A percentile compares a stretch with the other conserved stretches of the same genome.
Evolutionary conservation across 2,329 filamentous ascomycete genomes (phyloP).

Genomic region (Lecanicillium sp.): DNA sequence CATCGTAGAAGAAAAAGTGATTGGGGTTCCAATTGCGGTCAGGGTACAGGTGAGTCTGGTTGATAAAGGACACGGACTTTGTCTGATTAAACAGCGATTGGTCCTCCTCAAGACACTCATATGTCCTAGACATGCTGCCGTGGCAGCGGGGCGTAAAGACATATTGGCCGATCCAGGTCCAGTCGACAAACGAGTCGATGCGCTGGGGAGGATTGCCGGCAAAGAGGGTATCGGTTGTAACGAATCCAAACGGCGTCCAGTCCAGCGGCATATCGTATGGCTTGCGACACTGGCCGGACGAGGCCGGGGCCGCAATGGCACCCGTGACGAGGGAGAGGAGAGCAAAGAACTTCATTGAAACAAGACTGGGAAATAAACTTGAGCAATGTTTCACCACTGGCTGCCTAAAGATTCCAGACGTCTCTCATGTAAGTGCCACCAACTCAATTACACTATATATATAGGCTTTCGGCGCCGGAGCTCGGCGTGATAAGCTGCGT

Average conservation of each 20-base stretch:
- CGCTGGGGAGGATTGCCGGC: conserved; percentile 10
- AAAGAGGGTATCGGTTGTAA: conserved; percentile 5
- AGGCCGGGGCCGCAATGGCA: neutral
- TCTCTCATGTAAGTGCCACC: neutral
- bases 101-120: conserved; percentile 8
- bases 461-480: no score
- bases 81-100: conserved; percentile 10
- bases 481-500: no score
- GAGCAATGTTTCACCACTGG: conserved; percentile 2
- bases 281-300: neutral
- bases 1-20: conserved; percentile 14
- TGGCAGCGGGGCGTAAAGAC: conserved; percentile 11
- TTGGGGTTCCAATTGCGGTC: conserved; percentile 12
- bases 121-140: conserved; percentile 2
- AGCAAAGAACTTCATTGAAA: no score
- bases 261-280: conserved; percentile 11
- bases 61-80: conserved; percentile 8
- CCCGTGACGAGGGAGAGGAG: neutral
- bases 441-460: neutral
- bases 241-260: conserved; percentile 10
- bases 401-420: neutral
- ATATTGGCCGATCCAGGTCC: conserved; percentile 14
- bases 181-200: conserved; percentile 11
- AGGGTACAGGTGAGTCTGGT: conserved; percentile 8
- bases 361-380: no score